Evolutionary conservation across 129 eudicot species (phyloP).

Genomic region (Saposhnikovia divaricata): DNA sequence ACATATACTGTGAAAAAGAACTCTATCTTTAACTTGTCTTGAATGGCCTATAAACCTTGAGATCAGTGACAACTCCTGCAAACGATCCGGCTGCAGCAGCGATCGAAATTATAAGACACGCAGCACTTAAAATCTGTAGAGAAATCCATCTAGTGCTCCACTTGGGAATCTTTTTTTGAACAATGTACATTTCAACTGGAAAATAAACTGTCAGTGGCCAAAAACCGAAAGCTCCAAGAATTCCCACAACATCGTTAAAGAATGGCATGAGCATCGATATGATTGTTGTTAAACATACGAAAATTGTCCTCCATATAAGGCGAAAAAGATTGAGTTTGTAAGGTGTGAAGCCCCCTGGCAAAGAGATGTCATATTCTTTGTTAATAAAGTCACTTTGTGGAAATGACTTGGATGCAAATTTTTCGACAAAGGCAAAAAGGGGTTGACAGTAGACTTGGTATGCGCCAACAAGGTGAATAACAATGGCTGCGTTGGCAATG

Average conservation of each 20-base stretch:
- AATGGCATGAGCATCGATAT: slow-evolving; percentile 89
- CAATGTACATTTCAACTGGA: slow-evolving; percentile 92
- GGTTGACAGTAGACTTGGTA: slow-evolving; percentile 98
- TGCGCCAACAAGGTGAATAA: slow-evolving; percentile 86
- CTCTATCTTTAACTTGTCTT: slow-evolving; percentile 36
- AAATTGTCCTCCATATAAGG: slow-evolving; percentile 64
- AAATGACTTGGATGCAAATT: slow-evolving; percentile 28
- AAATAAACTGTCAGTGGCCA: slow-evolving; percentile 92
- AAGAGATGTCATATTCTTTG: slow-evolving; percentile 42
- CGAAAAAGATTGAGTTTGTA: slow-evolving; percentile 65
- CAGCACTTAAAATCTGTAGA: slow-evolving; percentile 60
- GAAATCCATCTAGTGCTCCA: slow-evolving; percentile 84
- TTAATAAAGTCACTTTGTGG: slow-evolving; percentile 68
- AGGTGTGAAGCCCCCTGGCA: slow-evolving; percentile 53
- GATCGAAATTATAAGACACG: slow-evolving; percentile 60
- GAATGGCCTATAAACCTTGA: slow-evolving; percentile 66
- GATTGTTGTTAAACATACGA: slow-evolving; percentile 68
- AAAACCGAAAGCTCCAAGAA: slow-evolving; percentile 89
- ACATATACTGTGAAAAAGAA: slow-evolving; percentile 15
- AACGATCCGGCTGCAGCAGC: slow-evolving; percentile 85
- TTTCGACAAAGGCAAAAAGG: slow-evolving; percentile 81
- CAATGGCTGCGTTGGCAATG: slow-evolving; percentile 87
- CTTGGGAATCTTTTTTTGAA: slow-evolving; percentile 73
- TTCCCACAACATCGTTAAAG: slow-evolving; percentile 85
- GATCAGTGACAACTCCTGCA: slow-evolving; percentile 79